Percentiles rank a stretch among this genome's conserved stretches.
Conservation (phyloP, 495 filamentous ascomycete genomes). For the Penicillium ochrochloron region DNA sequence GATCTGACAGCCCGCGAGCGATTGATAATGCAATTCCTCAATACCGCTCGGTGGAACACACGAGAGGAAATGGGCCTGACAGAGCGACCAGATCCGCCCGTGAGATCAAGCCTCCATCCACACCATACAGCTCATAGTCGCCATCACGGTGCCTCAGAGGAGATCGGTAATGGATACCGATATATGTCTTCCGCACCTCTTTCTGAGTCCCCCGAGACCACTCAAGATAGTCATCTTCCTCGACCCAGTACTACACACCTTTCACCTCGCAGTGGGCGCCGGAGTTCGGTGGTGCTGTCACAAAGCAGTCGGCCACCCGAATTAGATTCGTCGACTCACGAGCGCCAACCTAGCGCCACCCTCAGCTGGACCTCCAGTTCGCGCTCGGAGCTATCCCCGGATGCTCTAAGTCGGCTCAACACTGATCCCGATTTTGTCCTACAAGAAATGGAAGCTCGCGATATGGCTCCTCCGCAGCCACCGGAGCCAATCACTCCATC, state of each 20-base stretch:
- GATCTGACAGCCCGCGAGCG: slow-evolving; percentile 61
- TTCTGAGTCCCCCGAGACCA: slow-evolving; percentile 31
- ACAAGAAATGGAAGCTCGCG: slow-evolving; percentile 19
- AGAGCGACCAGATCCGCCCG: slow-evolving; percentile 41
- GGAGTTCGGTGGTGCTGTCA: slow-evolving; percentile 51
- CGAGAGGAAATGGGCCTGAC: slow-evolving; percentile 41
- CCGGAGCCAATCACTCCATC: slow-evolving; percentile 20
- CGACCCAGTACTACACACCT: slow-evolving; percentile 16
- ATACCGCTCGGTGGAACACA: slow-evolving; percentile 48
- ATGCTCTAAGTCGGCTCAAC: slow-evolving; percentile 23
- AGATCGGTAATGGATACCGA: slow-evolving; percentile 46
- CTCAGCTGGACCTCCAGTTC: slow-evolving; percentile 44
- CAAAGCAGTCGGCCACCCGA: slow-evolving; percentile 37
- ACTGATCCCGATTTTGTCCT: slow-evolving; percentile 17
- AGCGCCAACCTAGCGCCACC: slow-evolving; percentile 42
- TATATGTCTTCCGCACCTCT: slow-evolving; percentile 40
- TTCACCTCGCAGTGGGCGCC: slow-evolving; percentile 45
- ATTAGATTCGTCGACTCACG: slow-evolving; percentile 28
- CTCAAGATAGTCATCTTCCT: slow-evolving; percentile 37
- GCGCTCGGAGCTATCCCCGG: slow-evolving; percentile 39
- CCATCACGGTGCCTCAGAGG: slow-evolving; percentile 41
- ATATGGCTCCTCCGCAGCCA: neutral
- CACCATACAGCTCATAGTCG: slow-evolving; percentile 41
- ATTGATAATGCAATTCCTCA: slow-evolving; percentile 61
- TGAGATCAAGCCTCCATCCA: slow-evolving; percentile 35